Evolutionary conservation across 2,329 filamentous ascomycete species (phyloP), one percentile per base, ranked within the genome.

Genomic region (Aspergillus glaucus): DNA sequence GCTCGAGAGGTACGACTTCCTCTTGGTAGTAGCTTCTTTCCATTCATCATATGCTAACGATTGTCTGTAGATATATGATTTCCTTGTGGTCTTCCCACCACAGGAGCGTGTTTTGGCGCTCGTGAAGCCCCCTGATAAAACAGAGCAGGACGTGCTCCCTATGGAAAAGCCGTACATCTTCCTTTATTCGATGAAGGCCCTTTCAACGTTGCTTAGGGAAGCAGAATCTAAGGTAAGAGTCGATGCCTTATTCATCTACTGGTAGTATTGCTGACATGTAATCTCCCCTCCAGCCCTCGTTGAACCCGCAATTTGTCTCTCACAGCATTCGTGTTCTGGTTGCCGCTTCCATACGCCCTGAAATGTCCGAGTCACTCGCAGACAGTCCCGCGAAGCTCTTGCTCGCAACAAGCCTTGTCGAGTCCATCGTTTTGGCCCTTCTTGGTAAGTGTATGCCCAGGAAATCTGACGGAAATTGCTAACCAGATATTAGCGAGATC

Each of bases 121-220:
- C 22, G 78, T 93, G 45, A 76, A 79, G 45, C 75, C 77, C 7
- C 67, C 75, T 2, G 62, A 68, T 1, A 75, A 73, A n/a, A 72
- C 77, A 0, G 79, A 83, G 50, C 67, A 71, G 9, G 77, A 85
- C 9, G 71, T 90, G 1, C 90, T 93, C 51, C 84, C 86, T 6
- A 66, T 79, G 1, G 77, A 79, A 0, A 82, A 86, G 50, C 85
- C 85, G 2, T 90, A 83, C 72, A 86, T 85, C 57, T 82, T 82
- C 2, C 74, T 90, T 0, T 94, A 91, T 62, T 85, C 85, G 2
- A 69, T 89, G 1, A 78, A 85, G 60, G 80, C 84, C 1, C 73
- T 95, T 36, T 72, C 75, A 19, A 77, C 82, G 47, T 85, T 84
- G 62, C 74, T 89, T 36, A 70, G 74, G 22, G 68, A 68, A 52